Conservation (phyloP, 176 grass and related monocot species). For the Rhynchospora tenuis region DNA sequence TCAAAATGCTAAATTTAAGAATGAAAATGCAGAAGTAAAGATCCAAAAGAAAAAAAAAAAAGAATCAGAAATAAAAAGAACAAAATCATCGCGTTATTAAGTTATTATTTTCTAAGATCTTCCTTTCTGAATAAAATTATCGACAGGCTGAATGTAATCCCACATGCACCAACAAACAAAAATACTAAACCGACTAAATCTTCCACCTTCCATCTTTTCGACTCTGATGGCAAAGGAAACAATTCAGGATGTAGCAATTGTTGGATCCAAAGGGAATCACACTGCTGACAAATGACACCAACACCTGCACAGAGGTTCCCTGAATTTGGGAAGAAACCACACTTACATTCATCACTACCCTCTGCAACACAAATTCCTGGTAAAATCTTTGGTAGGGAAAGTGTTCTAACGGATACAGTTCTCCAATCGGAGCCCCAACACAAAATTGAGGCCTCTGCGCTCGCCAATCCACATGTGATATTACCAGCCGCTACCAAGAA, state of each 20-base stretch:
- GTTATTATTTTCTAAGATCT: conserved; percentile 86
- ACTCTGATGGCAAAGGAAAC: not conserved
- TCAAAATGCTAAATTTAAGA: no score
- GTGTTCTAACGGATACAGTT: not conserved
- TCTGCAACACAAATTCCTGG: conserved; percentile 53
- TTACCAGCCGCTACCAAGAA: conserved; percentile 65
- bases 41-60: no score
- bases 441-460: conserved; percentile 21
- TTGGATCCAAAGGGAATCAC: not conserved
- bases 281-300: conserved; percentile 42
- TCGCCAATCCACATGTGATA: conserved; percentile 64
- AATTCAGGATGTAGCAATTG: not conserved
- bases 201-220: conserved; percentile 44
- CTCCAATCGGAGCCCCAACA: conserved; percentile 45
- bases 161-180: conserved; percentile 41
- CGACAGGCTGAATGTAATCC: conserved; percentile 49
- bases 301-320: conserved; percentile 25
- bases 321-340: conserved; percentile 28
- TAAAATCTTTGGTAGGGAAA: conserved; percentile 31
- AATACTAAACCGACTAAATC: conserved; percentile 37
- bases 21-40: no score
- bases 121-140: conserved; percentile 65
- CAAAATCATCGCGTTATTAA: conserved; percentile 33
- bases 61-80: no score
- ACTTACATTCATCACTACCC: conserved; percentile 17